phyloP scores from a whole-genome alignment of 2,329 filamentous ascomycete genomes.

The Sarocladiaceae sp. region DNA sequence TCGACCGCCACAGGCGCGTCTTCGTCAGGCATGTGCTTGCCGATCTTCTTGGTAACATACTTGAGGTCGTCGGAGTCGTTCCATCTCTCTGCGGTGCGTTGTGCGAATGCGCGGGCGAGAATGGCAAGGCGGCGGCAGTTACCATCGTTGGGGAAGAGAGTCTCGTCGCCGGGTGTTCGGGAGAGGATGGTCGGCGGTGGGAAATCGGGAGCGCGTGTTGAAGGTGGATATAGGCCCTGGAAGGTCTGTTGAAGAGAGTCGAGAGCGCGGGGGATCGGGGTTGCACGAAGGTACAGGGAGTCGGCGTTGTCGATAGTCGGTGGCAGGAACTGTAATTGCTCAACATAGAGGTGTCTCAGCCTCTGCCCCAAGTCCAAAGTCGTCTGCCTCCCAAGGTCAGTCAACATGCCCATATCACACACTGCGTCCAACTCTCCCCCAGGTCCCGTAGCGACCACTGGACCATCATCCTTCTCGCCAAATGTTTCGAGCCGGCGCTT shows the following conservation, averaged over 20 bases:
- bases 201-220: conserved; percentile 41
- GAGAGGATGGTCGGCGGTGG: conserved; percentile 62
- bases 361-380: conserved; percentile 66
- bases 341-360: conserved; percentile 67
- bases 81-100: conserved; percentile 68
- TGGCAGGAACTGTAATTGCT: conserved; percentile 70
- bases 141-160: conserved; percentile 73
- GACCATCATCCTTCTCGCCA: conserved; percentile 58
- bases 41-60: conserved; percentile 72
- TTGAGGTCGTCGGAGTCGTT: conserved; percentile 76
- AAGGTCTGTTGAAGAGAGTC: conserved; percentile 76
- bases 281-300: conserved; percentile 69
- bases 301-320: conserved; percentile 48
- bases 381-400: conserved; percentile 68
- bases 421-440: conserved; percentile 70
- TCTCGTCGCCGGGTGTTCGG: conserved; percentile 66
- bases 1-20: conserved; percentile 73
- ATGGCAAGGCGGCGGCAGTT: conserved; percentile 70
- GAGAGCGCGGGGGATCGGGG: conserved; percentile 69
- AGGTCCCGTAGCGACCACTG: conserved; percentile 65
- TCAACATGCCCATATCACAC: conserved; percentile 75
- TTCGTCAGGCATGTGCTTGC: conserved; percentile 79
- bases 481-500: conserved; percentile 80
- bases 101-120: conserved; percentile 65
- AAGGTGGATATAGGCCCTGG: conserved; percentile 66